phyloP scores from a whole-genome alignment of 345 rosid species.

The Theobroma cacao region DNA sequence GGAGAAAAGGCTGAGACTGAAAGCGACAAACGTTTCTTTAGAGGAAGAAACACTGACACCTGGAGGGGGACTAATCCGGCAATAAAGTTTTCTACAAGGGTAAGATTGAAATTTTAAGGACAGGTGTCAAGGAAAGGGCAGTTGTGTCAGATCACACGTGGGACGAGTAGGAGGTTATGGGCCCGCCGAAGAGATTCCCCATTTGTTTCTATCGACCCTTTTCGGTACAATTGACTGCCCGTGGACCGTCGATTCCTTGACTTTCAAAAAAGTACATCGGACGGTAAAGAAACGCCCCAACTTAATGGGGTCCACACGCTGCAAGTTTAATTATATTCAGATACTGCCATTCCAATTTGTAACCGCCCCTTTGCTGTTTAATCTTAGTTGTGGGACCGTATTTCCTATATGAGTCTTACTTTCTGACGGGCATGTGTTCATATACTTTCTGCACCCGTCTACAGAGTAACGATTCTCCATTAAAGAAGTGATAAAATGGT shows the following conservation, averaged over 20 bases:
- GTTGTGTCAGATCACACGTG: background rate
- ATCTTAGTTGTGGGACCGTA: background rate
- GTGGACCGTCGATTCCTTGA: slow-evolving; percentile 1
- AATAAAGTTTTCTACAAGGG: background rate
- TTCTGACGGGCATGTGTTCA: background rate
- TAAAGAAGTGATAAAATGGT: background rate
- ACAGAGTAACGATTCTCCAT: background rate
- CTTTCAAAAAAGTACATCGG: background rate
- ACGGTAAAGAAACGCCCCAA: background rate
- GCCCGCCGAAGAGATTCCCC: slow-evolving; percentile 1
- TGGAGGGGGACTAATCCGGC: background rate
- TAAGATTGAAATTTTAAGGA: background rate
- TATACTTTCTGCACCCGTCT: background rate
- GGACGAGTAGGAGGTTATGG: background rate
- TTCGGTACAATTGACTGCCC: background rate
- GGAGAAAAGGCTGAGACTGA: background rate
- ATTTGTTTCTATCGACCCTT: background rate
- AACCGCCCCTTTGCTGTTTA: background rate
- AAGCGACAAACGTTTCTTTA: slow-evolving; percentile 1
- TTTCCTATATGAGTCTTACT: background rate
- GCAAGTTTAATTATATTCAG: background rate
- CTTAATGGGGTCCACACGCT: background rate
- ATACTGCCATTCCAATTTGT: background rate
- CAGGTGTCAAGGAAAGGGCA: background rate
- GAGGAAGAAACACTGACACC: background rate